Percentiles rank a stretch among this genome's conserved stretches.
Conservation (phyloP, 345 rosid genomes). For the Draba incana region DNA sequence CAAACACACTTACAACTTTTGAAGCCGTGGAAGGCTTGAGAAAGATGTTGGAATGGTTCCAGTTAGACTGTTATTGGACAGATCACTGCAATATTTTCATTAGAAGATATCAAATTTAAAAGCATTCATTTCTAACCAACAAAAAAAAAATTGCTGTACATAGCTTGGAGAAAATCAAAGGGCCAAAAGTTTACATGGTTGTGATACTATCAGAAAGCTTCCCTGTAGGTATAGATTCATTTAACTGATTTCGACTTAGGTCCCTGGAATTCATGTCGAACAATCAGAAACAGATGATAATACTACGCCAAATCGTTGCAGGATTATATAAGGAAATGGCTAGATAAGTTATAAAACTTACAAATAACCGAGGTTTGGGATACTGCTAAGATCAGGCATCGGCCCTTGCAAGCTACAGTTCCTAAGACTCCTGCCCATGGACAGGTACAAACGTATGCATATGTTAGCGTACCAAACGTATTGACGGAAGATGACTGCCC, state of each 20-base stretch:
- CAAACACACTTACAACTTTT: slow-evolving; percentile 61
- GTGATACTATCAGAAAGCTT: slow-evolving; percentile 74
- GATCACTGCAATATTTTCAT: slow-evolving; percentile 54
- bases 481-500: slow-evolving; percentile 9
- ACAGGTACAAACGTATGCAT: slow-evolving; percentile 5
- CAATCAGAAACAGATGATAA: slow-evolving; percentile 25
- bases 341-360: slow-evolving; percentile 46
- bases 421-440: slow-evolving; percentile 76
- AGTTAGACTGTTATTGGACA: slow-evolving; percentile 69
- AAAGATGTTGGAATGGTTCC: slow-evolving; percentile 76
- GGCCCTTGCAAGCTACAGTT: slow-evolving; percentile 87
- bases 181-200: slow-evolving; percentile 67
- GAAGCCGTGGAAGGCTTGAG: slow-evolving; percentile 69
- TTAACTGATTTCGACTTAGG: slow-evolving; percentile 78
- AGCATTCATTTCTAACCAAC: slow-evolving; percentile 13
- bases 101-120: slow-evolving; percentile 19
- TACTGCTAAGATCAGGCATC: slow-evolving; percentile 82
- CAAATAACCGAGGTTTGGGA: slow-evolving; percentile 82
- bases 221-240: slow-evolving; percentile 67
- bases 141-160: background rate
- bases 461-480: background rate
- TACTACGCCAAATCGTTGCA: background rate
- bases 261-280: slow-evolving; percentile 58
- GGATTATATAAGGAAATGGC: slow-evolving; percentile 18
- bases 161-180: slow-evolving; percentile 9